Base-by-base conservation (phyloP, 306 rosid genomes). In the Trifolium fragiferum region DNA sequence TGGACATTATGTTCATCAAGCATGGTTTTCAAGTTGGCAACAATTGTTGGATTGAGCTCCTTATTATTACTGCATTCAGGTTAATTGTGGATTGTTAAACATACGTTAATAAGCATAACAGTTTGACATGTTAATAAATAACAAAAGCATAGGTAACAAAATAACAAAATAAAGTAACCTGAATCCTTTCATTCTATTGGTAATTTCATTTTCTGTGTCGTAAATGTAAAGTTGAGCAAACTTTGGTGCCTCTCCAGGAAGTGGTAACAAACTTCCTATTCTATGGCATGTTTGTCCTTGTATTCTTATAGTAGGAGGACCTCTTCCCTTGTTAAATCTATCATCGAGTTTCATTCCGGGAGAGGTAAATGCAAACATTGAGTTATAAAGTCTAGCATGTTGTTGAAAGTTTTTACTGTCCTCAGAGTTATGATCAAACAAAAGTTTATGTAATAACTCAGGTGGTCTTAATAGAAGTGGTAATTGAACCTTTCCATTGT, bases 381-480 rank as follows among this genome's bases (percentile, higher is more conserved):
- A 6, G 12, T 46, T 46, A 8, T 14, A 46, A 4, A 5, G 13
- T 13, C 51, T 13, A 1, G n/a, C 6, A 1, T 46, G 4, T 0
- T 14, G 13, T 4, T 46, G 18, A 15, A 13, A 46, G 13, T 46
- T 14, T 2, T 14, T 13, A 3, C 16, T 46, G 0, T 15, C 2
- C 0, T 5, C 0, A 1, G n/a, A 1, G 13, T 0, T 0, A 8
- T 14, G 5, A 6, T 13, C 18, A 46, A 13, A 5, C 3, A 46
- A 15, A 4, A 46, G 51, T 3, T 3, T 0, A 13, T 46, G 15
- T 1, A 46, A 6, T 13, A 46, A 6, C 0, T 4, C 2, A 0
- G 51, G 51, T 3, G 51, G 7, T 5, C 1, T 6, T 3, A 4
- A 0, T 1, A 46, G 1, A 1, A 3, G 4, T 0, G 51, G 51